These are phyloP conservation scores for Cladophialophora immunda DNA, from an alignment of 2,329 filamentous ascomycete genomes.

Conservation along the genomic window DNA sequence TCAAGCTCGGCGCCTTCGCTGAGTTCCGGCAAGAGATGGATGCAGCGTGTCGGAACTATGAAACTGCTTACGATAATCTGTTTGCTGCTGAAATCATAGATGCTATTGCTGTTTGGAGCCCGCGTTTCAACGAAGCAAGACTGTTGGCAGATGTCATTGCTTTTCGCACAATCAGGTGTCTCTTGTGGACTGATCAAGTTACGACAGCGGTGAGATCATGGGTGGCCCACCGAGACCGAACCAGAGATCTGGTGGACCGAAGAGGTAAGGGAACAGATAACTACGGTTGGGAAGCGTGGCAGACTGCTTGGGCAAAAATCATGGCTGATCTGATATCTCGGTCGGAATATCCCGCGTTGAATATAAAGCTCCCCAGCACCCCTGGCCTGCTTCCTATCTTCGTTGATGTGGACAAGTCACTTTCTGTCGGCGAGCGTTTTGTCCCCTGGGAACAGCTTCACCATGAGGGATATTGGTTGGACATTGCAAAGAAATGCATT, in stretches of 20 bases:
- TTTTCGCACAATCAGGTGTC: constrained; percentile 80
- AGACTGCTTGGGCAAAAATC: constrained; percentile 73
- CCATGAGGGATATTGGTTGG: constrained; percentile 70
- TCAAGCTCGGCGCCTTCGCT: constrained; percentile 88
- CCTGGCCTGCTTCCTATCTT: constrained; percentile 50
- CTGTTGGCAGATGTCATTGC: constrained; percentile 82
- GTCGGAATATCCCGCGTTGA: constrained; percentile 57
- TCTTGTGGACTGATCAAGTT: constrained; percentile 81
- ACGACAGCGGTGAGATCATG: constrained; percentile 82
- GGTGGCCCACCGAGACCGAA: constrained; percentile 77
- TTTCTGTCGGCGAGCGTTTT: constrained; percentile 58
- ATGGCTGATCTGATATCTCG: constrained; percentile 68
- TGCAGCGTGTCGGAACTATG: constrained; percentile 82
- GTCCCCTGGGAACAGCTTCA: constrained; percentile 68
- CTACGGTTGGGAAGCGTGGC: constrained; percentile 95
- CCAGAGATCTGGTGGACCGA: constrained; percentile 80
- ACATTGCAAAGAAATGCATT: constrained; percentile 62
- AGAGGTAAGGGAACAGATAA: constrained; percentile 85
- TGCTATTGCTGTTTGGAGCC: constrained; percentile 86
- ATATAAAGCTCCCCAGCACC: constrained; percentile 39
- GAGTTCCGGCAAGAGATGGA: constrained; percentile 96
- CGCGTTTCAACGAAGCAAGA: constrained; percentile 93
- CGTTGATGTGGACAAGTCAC: constrained; percentile 58
- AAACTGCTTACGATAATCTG: constrained; percentile 84
- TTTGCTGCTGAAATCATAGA: constrained; percentile 86